Evolutionary conservation across 306 rosid species (phyloP).

Genomic region (Cicer cuneatum): DNA sequence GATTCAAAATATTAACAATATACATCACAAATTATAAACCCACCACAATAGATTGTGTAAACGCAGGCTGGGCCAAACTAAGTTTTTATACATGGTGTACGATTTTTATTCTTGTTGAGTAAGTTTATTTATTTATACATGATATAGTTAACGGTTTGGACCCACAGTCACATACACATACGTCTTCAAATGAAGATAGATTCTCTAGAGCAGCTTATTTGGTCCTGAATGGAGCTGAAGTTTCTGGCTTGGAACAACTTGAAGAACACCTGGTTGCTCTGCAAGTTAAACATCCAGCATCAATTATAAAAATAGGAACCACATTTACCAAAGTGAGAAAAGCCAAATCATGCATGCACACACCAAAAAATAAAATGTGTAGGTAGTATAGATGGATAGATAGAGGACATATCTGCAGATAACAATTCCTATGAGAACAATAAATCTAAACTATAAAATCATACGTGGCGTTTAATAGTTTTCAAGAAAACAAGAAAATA

Average conservation of each 20-base stretch:
- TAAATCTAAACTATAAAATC: neutral
- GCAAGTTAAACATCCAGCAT: conserved; percentile 33
- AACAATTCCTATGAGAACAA: neutral
- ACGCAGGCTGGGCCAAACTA: conserved; percentile 27
- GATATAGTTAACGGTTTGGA: conserved; percentile 18
- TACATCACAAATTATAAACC: neutral
- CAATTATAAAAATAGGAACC: neutral
- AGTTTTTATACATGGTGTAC: conserved; percentile 32
- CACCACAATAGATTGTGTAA: conserved; percentile 25
- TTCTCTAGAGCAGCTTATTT: conserved; percentile 42
- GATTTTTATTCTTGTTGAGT: neutral
- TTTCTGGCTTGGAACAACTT: conserved; percentile 79
- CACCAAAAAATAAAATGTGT: neutral
- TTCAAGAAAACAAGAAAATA: neutral
- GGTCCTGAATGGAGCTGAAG: conserved; percentile 71
- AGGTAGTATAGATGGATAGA: neutral
- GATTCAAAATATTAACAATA: conserved; percentile 15
- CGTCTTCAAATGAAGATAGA: conserved; percentile 2
- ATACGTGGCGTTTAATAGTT: neutral
- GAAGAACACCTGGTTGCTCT: conserved; percentile 97
- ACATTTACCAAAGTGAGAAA: conserved; percentile 9
- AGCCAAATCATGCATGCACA: conserved; percentile 3
- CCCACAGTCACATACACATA: neutral
- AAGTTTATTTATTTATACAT: conserved; percentile 30
- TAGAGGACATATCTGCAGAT: neutral